Percentiles rank a stretch among this genome's conserved stretches.
These are phyloP conservation scores for Smallanthus sonchifolius DNA, from an alignment of 129 eudicot genomes.

Conservation along the genomic window DNA sequence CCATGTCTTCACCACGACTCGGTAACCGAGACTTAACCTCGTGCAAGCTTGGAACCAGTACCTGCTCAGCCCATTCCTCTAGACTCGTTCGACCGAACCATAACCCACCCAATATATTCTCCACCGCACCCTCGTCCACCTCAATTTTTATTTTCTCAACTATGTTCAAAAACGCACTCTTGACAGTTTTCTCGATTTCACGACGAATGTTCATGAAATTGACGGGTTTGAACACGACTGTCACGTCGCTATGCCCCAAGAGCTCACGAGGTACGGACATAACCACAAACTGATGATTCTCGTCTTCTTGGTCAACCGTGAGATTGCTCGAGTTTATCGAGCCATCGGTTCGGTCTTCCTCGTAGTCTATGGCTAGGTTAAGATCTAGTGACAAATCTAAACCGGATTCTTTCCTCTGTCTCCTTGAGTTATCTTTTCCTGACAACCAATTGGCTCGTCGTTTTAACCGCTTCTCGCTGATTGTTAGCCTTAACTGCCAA, in stretches of 20 bases:
- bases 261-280: slow-evolving; percentile 71
- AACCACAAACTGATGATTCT: slow-evolving; percentile 40
- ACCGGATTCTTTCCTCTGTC: slow-evolving; percentile 50
- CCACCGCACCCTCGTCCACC: slow-evolving; percentile 62
- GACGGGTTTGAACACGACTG: slow-evolving; percentile 72
- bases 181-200: slow-evolving; percentile 65
- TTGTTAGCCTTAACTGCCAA: slow-evolving; percentile 67
- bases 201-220: slow-evolving; percentile 42
- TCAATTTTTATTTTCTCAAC: slow-evolving; percentile 46
- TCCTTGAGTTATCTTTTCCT: slow-evolving; percentile 39
- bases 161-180: slow-evolving; percentile 36
- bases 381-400: slow-evolving; percentile 67
- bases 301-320: slow-evolving; percentile 72
- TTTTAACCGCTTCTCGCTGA: slow-evolving; percentile 47
- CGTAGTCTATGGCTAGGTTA: slow-evolving; percentile 50
- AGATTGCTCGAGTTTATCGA: slow-evolving; percentile 80
- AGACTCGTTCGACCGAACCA: slow-evolving; percentile 66
- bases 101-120: slow-evolving; percentile 66
- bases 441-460: slow-evolving; percentile 56
- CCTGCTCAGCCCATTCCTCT: slow-evolving; percentile 67
- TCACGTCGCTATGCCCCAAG: slow-evolving; percentile 50
- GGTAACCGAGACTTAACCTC: slow-evolving; percentile 28
- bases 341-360: slow-evolving; percentile 67
- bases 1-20: slow-evolving; percentile 21
- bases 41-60: slow-evolving; percentile 45